phyloP scores from a whole-genome alignment of 805 yeast species.

The Ogataea saltuana region DNA sequence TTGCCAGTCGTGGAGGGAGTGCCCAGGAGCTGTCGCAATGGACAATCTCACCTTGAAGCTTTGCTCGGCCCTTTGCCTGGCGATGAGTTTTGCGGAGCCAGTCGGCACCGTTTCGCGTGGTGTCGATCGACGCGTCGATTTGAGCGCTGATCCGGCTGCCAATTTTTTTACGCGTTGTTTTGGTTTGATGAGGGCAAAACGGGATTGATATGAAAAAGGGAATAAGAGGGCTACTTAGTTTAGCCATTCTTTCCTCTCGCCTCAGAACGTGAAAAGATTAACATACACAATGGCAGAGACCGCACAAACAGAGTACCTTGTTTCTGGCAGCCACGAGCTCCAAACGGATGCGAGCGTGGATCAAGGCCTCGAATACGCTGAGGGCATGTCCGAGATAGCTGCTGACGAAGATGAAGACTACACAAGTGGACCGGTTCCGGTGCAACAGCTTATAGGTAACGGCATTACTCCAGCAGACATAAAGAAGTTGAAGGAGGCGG shows the following conservation, averaged over 20 bases:
- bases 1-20: no score
- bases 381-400: slow-evolving; percentile 27
- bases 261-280: neutral
- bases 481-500: slow-evolving; percentile 76
- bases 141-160: no score
- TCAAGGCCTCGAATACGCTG: slow-evolving; percentile 14
- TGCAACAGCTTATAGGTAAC: slow-evolving; percentile 64
- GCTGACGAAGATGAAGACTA: slow-evolving; percentile 41
- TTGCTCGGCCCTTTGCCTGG: no score
- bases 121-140: slow-evolving; percentile 14
- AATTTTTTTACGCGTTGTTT: slow-evolving; percentile 24
- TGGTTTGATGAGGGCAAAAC: slow-evolving; percentile 17
- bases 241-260: neutral
- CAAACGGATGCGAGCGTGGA: slow-evolving; percentile 11
- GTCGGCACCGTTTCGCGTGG: neutral
- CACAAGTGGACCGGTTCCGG: slow-evolving; percentile 52
- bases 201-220: neutral
- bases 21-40: no score
- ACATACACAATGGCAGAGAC: slow-evolving; percentile 14
- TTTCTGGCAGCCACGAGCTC: slow-evolving; percentile 14
- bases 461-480: slow-evolving; percentile 84
- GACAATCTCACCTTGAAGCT: no score
- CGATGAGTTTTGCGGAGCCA: no score
- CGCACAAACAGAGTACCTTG: slow-evolving; percentile 15
- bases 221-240: neutral